These are phyloP conservation scores for Cerioporus squamosus DNA, from an alignment of 1,284 basidiomycete genomes.

Conservation along the genomic window DNA sequence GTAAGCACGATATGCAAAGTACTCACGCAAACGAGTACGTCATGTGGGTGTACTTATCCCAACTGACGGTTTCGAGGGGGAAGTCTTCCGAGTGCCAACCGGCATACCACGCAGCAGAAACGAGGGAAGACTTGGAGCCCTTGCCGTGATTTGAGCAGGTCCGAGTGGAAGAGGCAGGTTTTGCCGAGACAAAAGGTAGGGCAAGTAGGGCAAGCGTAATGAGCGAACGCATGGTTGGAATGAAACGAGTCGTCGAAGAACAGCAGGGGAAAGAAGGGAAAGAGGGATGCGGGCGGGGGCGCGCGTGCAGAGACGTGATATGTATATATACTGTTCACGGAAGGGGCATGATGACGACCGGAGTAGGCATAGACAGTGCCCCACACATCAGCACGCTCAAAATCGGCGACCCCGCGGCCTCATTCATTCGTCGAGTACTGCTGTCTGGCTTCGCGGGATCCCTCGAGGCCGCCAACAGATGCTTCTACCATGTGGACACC, in stretches of 20 bases:
- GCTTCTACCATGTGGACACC: too few relatives aligned
- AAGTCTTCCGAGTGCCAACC: conserved; percentile 59
- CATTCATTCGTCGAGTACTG: too few relatives aligned
- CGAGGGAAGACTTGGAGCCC: conserved; percentile 16
- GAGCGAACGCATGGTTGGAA: conserved; percentile 24
- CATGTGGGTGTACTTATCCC: conserved; percentile 67
- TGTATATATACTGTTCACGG: too few relatives aligned
- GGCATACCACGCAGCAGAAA: conserved; percentile 66
- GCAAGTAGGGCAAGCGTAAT: conserved; percentile 23
- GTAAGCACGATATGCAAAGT: conserved; percentile 9
- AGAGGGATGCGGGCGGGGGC: too few relatives aligned
- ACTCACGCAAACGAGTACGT: conserved; percentile 68
- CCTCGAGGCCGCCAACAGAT: too few relatives aligned
- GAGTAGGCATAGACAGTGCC: too few relatives aligned
- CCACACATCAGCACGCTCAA: too few relatives aligned
- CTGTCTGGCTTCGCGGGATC: too few relatives aligned
- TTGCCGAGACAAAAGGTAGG: conserved; percentile 10
- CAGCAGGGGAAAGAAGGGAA: background rate
- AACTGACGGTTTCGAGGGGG: conserved; percentile 54
- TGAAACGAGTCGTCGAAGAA: background rate
- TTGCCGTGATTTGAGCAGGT: conserved; percentile 3
- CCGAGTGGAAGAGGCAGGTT: conserved; percentile 29
- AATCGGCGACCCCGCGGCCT: too few relatives aligned
- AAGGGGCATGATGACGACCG: too few relatives aligned
- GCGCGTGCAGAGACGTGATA: too few relatives aligned